Evolutionary conservation across 352 stramenopile genomes (phyloP).

Genomic region (Phytophthora vignae): DNA sequence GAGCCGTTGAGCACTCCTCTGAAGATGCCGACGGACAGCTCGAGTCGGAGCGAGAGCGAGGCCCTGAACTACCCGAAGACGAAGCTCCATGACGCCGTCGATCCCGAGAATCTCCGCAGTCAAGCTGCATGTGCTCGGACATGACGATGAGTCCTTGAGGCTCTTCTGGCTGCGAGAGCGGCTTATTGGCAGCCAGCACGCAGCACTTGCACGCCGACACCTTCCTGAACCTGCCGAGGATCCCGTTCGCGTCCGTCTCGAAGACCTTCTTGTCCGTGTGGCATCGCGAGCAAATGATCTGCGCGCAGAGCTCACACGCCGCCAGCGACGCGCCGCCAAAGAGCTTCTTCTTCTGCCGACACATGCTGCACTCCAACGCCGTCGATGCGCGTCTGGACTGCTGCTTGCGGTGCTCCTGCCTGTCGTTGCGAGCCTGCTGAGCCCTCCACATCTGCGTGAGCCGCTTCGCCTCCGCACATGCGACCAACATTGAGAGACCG

Average conservation of each 20-base stretch:
- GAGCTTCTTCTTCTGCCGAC: conserved; percentile 43
- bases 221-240: conserved; percentile 26
- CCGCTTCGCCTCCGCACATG: conserved; percentile 56
- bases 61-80: conserved; percentile 13
- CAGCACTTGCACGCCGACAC: conserved; percentile 35
- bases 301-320: conserved; percentile 41
- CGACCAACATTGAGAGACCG: conserved; percentile 41
- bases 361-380: conserved; percentile 47
- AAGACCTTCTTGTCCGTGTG: conserved; percentile 46
- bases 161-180: conserved; percentile 21
- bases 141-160: conserved; percentile 28
- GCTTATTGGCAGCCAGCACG: conserved; percentile 28
- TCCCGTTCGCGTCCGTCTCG: conserved; percentile 30
- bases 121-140: conserved; percentile 27
- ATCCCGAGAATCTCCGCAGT: conserved; percentile 14
- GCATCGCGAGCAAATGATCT: conserved; percentile 41
- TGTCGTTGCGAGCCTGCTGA: conserved; percentile 16
- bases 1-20: conserved; percentile 12
- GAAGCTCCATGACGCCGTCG: conserved; percentile 17
- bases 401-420: conserved; percentile 26
- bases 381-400: conserved; percentile 13
- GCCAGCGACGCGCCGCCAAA: conserved; percentile 37
- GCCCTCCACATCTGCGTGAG: conserved; percentile 51
- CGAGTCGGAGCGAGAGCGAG: conserved; percentile 22
- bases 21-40: conserved; percentile 22